Conservation (phyloP, 2,329 filamentous ascomycete genomes). For the Nannizzia gypsea region DNA sequence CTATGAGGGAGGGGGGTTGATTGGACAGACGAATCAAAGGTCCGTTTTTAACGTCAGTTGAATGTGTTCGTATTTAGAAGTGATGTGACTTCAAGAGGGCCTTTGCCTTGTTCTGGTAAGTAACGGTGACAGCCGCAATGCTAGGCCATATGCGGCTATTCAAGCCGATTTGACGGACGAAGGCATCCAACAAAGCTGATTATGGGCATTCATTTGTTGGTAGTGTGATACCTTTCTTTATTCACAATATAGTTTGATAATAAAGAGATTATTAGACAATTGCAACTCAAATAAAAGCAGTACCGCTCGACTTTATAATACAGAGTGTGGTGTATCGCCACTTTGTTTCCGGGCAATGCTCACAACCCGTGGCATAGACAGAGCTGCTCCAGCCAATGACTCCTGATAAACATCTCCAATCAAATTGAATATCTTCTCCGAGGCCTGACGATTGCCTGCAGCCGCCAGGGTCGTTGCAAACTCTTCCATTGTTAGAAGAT, state of each 20-base stretch:
- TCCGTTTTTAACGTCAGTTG: not conserved
- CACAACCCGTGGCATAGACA: conserved; percentile 5
- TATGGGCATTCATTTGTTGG: not conserved
- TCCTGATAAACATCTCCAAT: conserved; percentile 5
- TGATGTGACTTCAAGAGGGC: not conserved
- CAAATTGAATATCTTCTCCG: conserved; percentile 3
- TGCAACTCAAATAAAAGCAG: not conserved
- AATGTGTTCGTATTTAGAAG: not conserved
- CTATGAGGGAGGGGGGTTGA: too few relatives aligned
- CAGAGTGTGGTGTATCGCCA: not conserved
- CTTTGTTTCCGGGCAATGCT: conserved; percentile 1
- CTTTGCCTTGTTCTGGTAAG: not conserved
- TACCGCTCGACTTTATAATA: not conserved
- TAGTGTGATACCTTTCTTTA: too few relatives aligned
- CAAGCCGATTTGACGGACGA: not conserved
- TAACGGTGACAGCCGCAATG: not conserved
- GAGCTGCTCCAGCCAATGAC: not conserved
- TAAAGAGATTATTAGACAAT: not conserved
- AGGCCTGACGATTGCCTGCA: not conserved
- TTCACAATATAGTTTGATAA: not conserved
- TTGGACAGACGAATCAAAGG: not conserved
- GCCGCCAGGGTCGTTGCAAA: conserved; percentile 2
- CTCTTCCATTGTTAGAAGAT: conserved; percentile 4
- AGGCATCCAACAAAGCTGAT: not conserved
- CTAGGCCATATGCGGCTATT: not conserved